These are phyloP conservation scores for Obba rivulosa DNA, from an alignment of 768 basidiomycete genomes.

Conservation along the genomic window DNA sequence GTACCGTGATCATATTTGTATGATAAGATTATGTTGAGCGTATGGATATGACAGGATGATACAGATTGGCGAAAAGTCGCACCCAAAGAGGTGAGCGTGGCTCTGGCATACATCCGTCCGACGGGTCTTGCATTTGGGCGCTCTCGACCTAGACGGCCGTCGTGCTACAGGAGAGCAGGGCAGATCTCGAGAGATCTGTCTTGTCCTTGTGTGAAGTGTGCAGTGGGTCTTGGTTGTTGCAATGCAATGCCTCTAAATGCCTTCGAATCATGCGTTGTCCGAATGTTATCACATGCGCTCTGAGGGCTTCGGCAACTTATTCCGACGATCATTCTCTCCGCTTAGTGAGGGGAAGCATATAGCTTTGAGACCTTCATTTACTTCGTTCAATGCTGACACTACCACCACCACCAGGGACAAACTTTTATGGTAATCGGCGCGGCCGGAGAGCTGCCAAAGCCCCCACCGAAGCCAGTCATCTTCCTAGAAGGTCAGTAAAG, in stretches of 20 bases:
- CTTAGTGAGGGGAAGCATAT: too few species aligned
- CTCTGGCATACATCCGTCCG: slow-evolving; percentile 1
- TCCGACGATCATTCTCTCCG: neutral
- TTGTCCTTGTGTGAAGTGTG: too few species aligned
- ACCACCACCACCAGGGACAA: slow-evolving; percentile 53
- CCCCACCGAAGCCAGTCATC: slow-evolving; percentile 70
- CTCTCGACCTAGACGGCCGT: too few species aligned
- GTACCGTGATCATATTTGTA: slow-evolving; percentile 4
- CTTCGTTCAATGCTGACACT: too few species aligned
- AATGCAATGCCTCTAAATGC: too few species aligned
- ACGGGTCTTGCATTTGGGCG: too few species aligned
- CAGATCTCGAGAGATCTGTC: too few species aligned
- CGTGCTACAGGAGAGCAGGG: too few species aligned
- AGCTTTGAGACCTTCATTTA: too few species aligned
- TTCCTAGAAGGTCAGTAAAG: slow-evolving; percentile 73
- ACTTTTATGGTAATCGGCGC: slow-evolving; percentile 92
- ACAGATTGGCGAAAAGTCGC: slow-evolving; percentile 79
- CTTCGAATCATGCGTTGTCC: too few species aligned
- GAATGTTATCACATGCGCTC: neutral
- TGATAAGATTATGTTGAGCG: neutral
- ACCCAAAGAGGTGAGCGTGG: slow-evolving; percentile 63
- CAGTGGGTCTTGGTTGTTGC: too few species aligned
- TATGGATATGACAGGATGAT: slow-evolving; percentile 83
- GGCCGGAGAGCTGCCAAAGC: slow-evolving; percentile 86
- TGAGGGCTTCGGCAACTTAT: neutral